Evolutionary conservation across 257 asterid species (phyloP).

Genomic region (Handroanthus guayacan): DNA sequence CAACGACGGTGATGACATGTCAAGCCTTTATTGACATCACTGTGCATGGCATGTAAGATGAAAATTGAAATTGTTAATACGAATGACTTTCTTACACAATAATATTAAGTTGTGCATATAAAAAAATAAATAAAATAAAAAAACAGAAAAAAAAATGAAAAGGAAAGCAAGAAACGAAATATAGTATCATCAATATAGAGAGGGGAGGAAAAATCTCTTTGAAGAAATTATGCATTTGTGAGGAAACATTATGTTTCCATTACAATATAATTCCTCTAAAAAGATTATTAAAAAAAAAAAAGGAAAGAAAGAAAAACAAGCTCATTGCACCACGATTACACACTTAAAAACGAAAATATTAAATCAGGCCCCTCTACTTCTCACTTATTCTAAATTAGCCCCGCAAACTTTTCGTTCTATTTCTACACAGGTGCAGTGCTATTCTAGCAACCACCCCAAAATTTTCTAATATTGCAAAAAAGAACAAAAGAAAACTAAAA

Average conservation of each 20-base stretch:
- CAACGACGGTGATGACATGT: not conserved
- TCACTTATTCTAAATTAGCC: slow-evolving; percentile 14
- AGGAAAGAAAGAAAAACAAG: not conserved
- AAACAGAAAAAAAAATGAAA: too few relatives aligned
- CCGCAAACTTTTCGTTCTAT: not conserved
- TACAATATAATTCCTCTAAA: not conserved
- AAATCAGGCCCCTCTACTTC: not conserved
- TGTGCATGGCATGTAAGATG: too few relatives aligned
- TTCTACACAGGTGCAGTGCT: slow-evolving; percentile 1
- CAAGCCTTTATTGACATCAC: not conserved
- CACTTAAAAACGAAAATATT: not conserved
- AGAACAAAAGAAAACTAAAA: slow-evolving; percentile 8
- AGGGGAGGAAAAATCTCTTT: not conserved
- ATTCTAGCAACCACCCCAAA: not conserved
- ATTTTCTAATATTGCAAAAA: slow-evolving; percentile 12
- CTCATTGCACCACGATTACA: not conserved
- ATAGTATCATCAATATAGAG: not conserved
- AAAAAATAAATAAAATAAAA: too few relatives aligned
- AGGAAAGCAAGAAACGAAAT: not conserved
- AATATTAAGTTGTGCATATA: too few relatives aligned
- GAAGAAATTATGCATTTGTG: not conserved
- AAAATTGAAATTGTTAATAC: too few relatives aligned
- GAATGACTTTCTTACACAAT: too few relatives aligned
- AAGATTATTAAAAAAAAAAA: too few relatives aligned
- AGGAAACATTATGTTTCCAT: not conserved